Evolutionary conservation across 345 rosid species (phyloP), one percentile per base, ranked within the genome.

Genomic region (Crucihimalaya himalaica): DNA sequence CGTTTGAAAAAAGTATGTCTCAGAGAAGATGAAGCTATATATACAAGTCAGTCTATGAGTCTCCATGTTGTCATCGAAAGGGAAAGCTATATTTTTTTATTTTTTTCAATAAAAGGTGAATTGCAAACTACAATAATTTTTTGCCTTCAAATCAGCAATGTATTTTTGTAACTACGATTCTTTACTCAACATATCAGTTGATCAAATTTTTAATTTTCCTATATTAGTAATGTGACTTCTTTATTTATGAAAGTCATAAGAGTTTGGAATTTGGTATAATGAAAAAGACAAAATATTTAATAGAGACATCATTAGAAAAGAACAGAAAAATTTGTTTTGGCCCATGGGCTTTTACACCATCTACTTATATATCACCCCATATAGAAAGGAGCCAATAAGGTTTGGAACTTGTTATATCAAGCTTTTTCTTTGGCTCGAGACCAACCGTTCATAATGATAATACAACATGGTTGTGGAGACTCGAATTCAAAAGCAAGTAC

Each of bases 1-100:
- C 68, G 68, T 67, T 5, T 1, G 3, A 1, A 11, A n/a, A 9
- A 4, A 8, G 39, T 20, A 51, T 25, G 21, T 52, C 21, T 23
- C 9, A 45, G 56, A 34, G 48, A 37, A 46, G 43, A 39, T 10
- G 43, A 39, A 11, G 43, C 11, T 37, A 15, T 42, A 25, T 52
- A 8, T 12, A 40, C 18, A 28, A 34, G 66, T 50, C 31, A 48
- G 52, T 40, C 18, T 40, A 5, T 5, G 42, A 20, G 66, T 47
- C 50, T 66, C 34, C 34, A 67, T 39, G 78, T 50, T 66, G 8
- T 52, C 31, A 59, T 59, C 5, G 39, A 60, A 59, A 67, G 40
- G 73, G 62, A 59, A 59, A 59, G 61, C 18, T 35, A 14, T 0
- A 9, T 56, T 46, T 34, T 2, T 32, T 12, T 31, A 2, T 12